Conservation (phyloP, 2,329 filamentous ascomycete species). For the Periconia sp. region DNA sequence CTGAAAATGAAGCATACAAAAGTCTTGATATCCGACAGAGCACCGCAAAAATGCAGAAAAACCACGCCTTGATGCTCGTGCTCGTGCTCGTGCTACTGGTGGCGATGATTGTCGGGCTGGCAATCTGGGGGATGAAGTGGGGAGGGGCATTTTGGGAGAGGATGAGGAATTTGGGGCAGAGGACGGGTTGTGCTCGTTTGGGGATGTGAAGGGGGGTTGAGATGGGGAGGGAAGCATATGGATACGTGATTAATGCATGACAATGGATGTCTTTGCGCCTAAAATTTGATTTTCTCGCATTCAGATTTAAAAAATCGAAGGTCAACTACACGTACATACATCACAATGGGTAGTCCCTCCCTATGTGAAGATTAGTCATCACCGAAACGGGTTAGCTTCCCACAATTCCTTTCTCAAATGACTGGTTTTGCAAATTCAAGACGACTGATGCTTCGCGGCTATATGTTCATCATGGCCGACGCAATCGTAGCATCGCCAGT, state of each 20-base stretch:
- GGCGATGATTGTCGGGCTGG: no score
- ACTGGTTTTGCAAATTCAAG: not conserved
- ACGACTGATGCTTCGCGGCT: not conserved
- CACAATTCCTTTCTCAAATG: slow-evolving; percentile 10
- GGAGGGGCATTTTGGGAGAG: no score
- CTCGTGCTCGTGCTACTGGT: no score
- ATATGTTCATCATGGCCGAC: slow-evolving; percentile 11
- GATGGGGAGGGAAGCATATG: not conserved
- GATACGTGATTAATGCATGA: not conserved
- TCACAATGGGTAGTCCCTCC: not conserved
- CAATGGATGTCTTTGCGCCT: not conserved
- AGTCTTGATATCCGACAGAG: no score
- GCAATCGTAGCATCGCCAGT: slow-evolving; percentile 2
- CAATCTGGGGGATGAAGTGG: no score
- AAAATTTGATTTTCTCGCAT: not conserved
- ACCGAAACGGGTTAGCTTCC: slow-evolving; percentile 3
- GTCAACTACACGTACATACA: no score
- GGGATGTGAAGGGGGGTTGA: not conserved
- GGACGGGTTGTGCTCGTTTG: not conserved
- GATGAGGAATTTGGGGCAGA: no score
- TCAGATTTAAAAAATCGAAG: no score
- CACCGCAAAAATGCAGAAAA: no score
- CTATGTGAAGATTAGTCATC: slow-evolving; percentile 4
- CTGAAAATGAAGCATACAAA: no score
- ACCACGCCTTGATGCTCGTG: no score